Base-by-base conservation (phyloP, 768 basidiomycete genomes). In the Hemileccinum rubropunctum region DNA sequence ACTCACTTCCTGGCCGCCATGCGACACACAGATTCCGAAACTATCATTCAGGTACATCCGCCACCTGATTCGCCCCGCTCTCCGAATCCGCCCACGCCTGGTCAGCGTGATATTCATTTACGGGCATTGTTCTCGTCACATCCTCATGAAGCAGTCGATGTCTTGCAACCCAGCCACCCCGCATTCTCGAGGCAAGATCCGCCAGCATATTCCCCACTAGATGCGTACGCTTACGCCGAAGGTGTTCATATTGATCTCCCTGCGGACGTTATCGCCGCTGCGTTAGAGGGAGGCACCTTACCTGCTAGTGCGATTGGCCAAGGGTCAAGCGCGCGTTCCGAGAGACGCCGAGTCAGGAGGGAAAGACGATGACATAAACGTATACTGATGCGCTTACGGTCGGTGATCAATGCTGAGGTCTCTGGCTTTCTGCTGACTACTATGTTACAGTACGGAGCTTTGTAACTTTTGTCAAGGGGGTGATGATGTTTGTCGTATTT, bases 231-330 rank as follows among this genome's bases (percentile, higher is more conserved):
- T 21, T 91, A 91, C 60, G 75, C 83, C 45, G 92, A 91, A 36
- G 94, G 93, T 27, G 90, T 95, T n/a, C 89, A 90, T 45, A 84
- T 95, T 42, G 91, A 97, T 69, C 74, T 97, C 30, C 94, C 94
- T 21, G 91, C 93, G 30, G 94, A 97, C 58, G 80, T 95, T 50
- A 93, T 97, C 58, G 80, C 90, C 20, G 90, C 91, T 41, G 91
- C 93, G 8, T 70, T 97, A 58, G 94, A 93, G 69, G 86, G 86
- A 8, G 76, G 74, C 38, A 66, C 79, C 14, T 71, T 88, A 30
- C 86, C 88, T n/a, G 58, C 76, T 9, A 78, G 73, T 51, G 71
- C 79, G 3, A 72, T 86, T 33, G 81, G 82, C 7, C 79, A 78
- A 57, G 72, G 73, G 10, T 60, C 62, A 32, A 71, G 71, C 53